Evolutionary conservation across 495 filamentous ascomycete species (phyloP).

Genomic region (Darksidea phi): DNA sequence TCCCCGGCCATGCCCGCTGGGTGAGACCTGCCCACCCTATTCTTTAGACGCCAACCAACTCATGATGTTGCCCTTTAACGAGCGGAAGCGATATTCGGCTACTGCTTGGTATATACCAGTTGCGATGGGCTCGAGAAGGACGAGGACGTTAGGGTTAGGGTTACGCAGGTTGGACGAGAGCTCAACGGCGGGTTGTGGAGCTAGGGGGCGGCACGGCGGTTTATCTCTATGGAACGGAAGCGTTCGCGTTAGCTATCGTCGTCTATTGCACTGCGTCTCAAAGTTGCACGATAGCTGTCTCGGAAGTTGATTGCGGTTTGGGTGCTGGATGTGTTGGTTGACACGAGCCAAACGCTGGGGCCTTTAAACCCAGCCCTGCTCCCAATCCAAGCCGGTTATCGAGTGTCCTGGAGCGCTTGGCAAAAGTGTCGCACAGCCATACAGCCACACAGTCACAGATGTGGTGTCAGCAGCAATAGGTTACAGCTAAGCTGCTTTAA

Average conservation of each 20-base stretch:
- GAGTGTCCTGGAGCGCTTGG: slow-evolving; percentile 9
- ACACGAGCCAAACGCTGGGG: slow-evolving; percentile 4
- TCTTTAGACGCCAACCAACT: not conserved
- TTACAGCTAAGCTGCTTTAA: too few relatives aligned
- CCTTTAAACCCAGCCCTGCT: slow-evolving; percentile 13
- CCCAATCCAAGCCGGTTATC: slow-evolving; percentile 15
- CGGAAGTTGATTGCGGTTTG: slow-evolving; percentile 10
- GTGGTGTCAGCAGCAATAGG: slow-evolving; percentile 2
- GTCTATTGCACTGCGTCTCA: slow-evolving; percentile 6
- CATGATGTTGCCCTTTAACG: not conserved
- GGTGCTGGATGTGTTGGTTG: slow-evolving; percentile 12
- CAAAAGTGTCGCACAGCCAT: slow-evolving; percentile 7
- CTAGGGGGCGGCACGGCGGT: slow-evolving; percentile 2
- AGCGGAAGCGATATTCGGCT: slow-evolving; percentile 3
- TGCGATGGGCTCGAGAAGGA: slow-evolving; percentile 13
- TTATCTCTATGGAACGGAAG: slow-evolving; percentile 15
- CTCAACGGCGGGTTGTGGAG: slow-evolving; percentile 9
- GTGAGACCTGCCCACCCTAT: not conserved
- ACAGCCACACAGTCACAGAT: slow-evolving; percentile 5
- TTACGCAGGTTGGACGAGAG: slow-evolving; percentile 8
- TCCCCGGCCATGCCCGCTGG: not conserved
- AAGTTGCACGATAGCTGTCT: slow-evolving; percentile 11
- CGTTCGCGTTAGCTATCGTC: slow-evolving; percentile 11
- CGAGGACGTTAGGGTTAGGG: slow-evolving; percentile 19
- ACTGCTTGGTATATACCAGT: slow-evolving; percentile 10